These are phyloP conservation scores for Strobilomyces confusus DNA, from an alignment of 768 basidiomycete species.

Conservation along the genomic window DNA sequence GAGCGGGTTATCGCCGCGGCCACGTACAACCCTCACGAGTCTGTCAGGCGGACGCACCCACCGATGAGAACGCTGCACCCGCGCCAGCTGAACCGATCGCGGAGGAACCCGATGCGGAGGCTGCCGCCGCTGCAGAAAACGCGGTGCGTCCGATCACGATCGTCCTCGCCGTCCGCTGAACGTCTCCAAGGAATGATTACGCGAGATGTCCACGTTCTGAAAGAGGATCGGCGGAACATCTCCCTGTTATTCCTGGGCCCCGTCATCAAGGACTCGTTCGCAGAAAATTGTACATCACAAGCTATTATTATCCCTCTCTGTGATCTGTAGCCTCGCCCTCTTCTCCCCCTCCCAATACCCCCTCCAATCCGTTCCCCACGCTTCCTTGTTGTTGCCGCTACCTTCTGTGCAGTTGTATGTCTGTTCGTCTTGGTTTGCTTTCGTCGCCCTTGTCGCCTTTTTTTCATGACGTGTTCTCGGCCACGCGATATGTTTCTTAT, in stretches of 20 bases:
- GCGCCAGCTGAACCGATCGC: slow-evolving; percentile 45
- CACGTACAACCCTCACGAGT: neutral
- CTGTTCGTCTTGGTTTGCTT: slow-evolving; percentile 24
- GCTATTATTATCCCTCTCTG: slow-evolving; percentile 33
- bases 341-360: slow-evolving; percentile 15
- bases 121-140: slow-evolving; percentile 37
- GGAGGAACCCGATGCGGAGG: slow-evolving; percentile 50
- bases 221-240: slow-evolving; percentile 12
- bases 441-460: slow-evolving; percentile 5
- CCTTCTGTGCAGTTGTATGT: slow-evolving; percentile 21
- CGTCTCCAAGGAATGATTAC: slow-evolving; percentile 18
- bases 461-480: slow-evolving; percentile 10
- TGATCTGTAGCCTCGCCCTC: slow-evolving; percentile 23
- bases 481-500: slow-evolving; percentile 15
- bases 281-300: slow-evolving; percentile 33
- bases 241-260: slow-evolving; percentile 5
- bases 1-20: slow-evolving; percentile 4
- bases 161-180: neutral
- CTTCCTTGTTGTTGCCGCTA: slow-evolving; percentile 8
- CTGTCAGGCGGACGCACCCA: slow-evolving; percentile 32
- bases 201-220: slow-evolving; percentile 12
- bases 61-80: slow-evolving; percentile 37
- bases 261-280: slow-evolving; percentile 13
- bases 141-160: slow-evolving; percentile 14
- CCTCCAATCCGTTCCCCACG: slow-evolving; percentile 6